Evolutionary conservation across 2,329 filamentous ascomycete genomes (phyloP), one percentile per base, ranked within the genome.

Genomic region (Cladorrhinum sp.): DNA sequence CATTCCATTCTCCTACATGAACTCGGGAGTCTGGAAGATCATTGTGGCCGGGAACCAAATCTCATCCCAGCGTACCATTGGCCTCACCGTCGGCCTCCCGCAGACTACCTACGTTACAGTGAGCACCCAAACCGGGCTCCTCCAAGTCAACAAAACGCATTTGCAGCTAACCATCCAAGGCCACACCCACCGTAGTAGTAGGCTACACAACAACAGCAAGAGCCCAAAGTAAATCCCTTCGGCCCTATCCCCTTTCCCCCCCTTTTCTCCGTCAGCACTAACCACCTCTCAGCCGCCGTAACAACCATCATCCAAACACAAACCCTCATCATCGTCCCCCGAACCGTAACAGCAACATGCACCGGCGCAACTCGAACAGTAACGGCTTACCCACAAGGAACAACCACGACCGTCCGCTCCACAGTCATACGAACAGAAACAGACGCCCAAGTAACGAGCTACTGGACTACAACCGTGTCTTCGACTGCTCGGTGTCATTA

Each of bases 1-100:
- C 46, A 75, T 77, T 39, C 71, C 70, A 1, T 76, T 70, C 65
- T 76, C 74, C 12, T 69, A 69, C 16, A 76, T 77, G 74, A 62
- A 60, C 30, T 73, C 74, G 0, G 74, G 75, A 16, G 63, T 66
- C 49, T 76, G 74, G 71, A 76, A 66, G 66, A 76, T 77, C 50
- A 67, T 75, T 21, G 64, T 77, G 23, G 66, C 69, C n/a, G 74
- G 74, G 18, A 58, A 67, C 24, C 72, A 73, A 62, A 70, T 77
- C 20, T 72, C 72, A 2, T 70, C 73, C 18, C 74, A 76, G 63
- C 73, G 75, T 52, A 70, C 66, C 12, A 70, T 76, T 58, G 71
- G 67, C 20, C 65, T 77, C 23, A 73, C 70, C 10, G 69, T 71
- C 2, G 73, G 73, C 46, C 58, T 68, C 2, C 73, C 74, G 1